Conservation (phyloP, 164 flowering plant species). For the Brasenia schreberi region DNA sequence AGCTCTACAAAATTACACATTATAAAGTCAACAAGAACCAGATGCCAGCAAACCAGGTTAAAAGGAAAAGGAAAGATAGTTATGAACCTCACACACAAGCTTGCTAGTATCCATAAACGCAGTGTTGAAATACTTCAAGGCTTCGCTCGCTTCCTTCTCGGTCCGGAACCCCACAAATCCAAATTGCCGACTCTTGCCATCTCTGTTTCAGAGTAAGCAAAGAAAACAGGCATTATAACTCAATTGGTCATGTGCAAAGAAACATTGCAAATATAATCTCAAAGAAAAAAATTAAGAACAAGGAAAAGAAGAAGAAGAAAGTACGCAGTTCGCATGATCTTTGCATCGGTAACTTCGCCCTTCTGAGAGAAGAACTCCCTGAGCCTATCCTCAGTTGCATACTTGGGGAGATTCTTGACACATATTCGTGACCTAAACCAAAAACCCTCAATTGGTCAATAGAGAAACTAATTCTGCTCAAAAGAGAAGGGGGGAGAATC, state of each 20-base stretch:
- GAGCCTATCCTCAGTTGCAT: conserved; percentile 60
- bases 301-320: not conserved
- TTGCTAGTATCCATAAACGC: conserved; percentile 60
- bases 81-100: conserved; percentile 60
- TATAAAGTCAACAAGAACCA: not conserved
- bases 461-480: too few relatives aligned
- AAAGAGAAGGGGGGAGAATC: too few relatives aligned
- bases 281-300: not conserved
- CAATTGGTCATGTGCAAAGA: not conserved
- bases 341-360: conserved; percentile 89
- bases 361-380: conserved; percentile 70
- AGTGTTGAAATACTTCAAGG: conserved; percentile 61
- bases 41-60: not conserved
- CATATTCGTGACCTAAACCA: conserved; percentile 69
- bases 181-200: conserved; percentile 86
- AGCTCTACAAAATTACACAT: not conserved
- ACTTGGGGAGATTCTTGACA: conserved; percentile 75
- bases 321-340: conserved; percentile 67
- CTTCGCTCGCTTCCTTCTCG: conserved; percentile 62
- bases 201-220: conserved; percentile 25
- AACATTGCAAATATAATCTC: not conserved
- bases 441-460: too few relatives aligned
- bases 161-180: conserved; percentile 81
- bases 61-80: not conserved
- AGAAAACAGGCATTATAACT: not conserved